Conservation (phyloP, 78 protist species). For the Reticulomyxa filosa region DNA sequence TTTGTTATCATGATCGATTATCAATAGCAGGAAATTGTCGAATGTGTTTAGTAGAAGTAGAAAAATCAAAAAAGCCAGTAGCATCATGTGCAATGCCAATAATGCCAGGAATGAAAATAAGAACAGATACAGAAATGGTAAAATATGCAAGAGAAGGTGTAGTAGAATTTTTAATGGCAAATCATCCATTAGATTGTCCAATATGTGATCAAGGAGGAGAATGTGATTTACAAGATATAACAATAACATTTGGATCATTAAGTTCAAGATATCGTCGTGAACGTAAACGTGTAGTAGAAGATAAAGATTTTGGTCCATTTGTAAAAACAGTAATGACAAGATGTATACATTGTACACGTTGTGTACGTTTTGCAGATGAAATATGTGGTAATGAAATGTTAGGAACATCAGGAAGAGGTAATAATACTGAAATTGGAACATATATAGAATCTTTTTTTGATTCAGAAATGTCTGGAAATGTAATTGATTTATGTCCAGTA, state of each 20-base stretch:
- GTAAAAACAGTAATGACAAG: conserved; percentile 54
- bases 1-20: conserved; percentile 58
- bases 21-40: conserved; percentile 72
- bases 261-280: conserved; percentile 9
- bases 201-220: conserved; percentile 64
- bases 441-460: neutral
- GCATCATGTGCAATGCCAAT: conserved; percentile 59
- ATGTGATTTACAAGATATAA: conserved; percentile 48
- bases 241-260: neutral
- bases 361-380: conserved; percentile 46
- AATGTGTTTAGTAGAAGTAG: conserved; percentile 64
- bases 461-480: conserved; percentile 30
- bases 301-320: conserved; percentile 52
- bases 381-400: conserved; percentile 27
- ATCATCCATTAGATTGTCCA: conserved; percentile 59
- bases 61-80: conserved; percentile 42
- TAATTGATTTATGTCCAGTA: conserved; percentile 60
- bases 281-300: conserved; percentile 48
- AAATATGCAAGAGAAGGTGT: conserved; percentile 46
- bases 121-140: conserved; percentile 21
- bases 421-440: conserved; percentile 45
- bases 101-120: conserved; percentile 39
- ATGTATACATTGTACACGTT: conserved; percentile 64
- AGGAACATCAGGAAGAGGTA: conserved; percentile 58
- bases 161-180: conserved; percentile 51